Conservation (phyloP, 495 filamentous ascomycete genomes). For the Hypoxylon crocopeplum region DNA sequence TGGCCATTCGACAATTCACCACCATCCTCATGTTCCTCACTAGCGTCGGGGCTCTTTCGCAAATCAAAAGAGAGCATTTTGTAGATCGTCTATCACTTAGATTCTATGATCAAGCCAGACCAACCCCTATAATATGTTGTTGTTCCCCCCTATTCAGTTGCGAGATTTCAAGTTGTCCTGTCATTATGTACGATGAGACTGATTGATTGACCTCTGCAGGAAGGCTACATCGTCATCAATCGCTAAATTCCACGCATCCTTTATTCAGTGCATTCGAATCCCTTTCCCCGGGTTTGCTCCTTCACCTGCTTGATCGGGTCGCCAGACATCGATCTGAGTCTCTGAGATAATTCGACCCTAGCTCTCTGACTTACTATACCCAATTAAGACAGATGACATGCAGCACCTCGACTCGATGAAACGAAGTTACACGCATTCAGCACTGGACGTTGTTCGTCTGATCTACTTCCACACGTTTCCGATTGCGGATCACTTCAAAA, state of each 20-base stretch:
- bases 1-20: slow-evolving; percentile 2
- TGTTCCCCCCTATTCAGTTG: slow-evolving; percentile 7
- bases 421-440: slow-evolving; percentile 3
- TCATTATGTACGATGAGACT: slow-evolving; percentile 1
- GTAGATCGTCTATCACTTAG: not conserved
- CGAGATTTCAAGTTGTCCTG: slow-evolving; percentile 1
- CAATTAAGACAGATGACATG: slow-evolving; percentile 14
- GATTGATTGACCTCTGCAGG: slow-evolving; percentile 1
- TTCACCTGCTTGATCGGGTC: slow-evolving; percentile 16
- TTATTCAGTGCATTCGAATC: slow-evolving; percentile 22
- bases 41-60: slow-evolving; percentile 19
- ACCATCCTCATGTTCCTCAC: slow-evolving; percentile 1
- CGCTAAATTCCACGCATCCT: not conserved
- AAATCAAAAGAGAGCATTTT: slow-evolving; percentile 15
- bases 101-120: slow-evolving; percentile 1
- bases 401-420: slow-evolving; percentile 20
- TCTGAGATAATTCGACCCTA: slow-evolving; percentile 7
- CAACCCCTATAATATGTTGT: not conserved
- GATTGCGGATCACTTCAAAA: slow-evolving; percentile 20
- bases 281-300: slow-evolving; percentile 27
- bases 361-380: not conserved
- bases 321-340: slow-evolving; percentile 13
- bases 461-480: slow-evolving; percentile 22
- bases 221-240: slow-evolving; percentile 1
- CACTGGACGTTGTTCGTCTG: slow-evolving; percentile 13